Evolutionary conservation across 129 eudicot species (phyloP).

Genomic region (Oenanthe sinensis): DNA sequence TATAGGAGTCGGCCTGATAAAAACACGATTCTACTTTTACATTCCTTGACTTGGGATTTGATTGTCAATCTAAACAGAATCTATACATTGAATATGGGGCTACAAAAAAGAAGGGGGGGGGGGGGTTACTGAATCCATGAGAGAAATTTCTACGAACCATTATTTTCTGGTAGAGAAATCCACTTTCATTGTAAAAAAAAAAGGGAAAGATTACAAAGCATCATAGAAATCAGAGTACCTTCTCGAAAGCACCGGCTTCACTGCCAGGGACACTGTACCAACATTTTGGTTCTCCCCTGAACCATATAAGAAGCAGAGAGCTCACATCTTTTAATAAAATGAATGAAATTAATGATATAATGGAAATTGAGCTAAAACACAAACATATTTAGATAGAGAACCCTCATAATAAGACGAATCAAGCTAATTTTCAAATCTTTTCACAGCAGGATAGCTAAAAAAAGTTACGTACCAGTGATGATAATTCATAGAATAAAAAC

Average conservation of each 20-base stretch:
- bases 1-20: not conserved
- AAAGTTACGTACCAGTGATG: conserved; percentile 81
- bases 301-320: conserved; percentile 15
- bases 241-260: conserved; percentile 91
- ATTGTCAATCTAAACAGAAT: not conserved
- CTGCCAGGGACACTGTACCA: conserved; percentile 99
- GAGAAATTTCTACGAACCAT: not conserved
- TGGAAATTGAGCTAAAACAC: not conserved
- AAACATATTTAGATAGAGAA: not conserved
- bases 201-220: not conserved
- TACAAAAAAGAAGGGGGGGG: too few relatives aligned
- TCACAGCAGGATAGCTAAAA: not conserved
- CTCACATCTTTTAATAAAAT: not conserved
- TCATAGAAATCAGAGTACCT: conserved; percentile 39
- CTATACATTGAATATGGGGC: not conserved
- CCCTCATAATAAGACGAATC: not conserved
- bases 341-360: not conserved
- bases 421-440: not conserved
- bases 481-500: conserved; percentile 98
- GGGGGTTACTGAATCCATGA: not conserved
- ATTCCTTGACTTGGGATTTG: not conserved
- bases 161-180: not conserved
- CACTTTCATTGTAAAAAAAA: not conserved
- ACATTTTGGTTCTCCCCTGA: conserved; percentile 99
- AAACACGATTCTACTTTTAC: not conserved